Evolutionary conservation across 1,139 yeast genomes (phyloP), one percentile per base, ranked within the genome.

Genomic region (Zygosaccharomyces sapae): DNA sequence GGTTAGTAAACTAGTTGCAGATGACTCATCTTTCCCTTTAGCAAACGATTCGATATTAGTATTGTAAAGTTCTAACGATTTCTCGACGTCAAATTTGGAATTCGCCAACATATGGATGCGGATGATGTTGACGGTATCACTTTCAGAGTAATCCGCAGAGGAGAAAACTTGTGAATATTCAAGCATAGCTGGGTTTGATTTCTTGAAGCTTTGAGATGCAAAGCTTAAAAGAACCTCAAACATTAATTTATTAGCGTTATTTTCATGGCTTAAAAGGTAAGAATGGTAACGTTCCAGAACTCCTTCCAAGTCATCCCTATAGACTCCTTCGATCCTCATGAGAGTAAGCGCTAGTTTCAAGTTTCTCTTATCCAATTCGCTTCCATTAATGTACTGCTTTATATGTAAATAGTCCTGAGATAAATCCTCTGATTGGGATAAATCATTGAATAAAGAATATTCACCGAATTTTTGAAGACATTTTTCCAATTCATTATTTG

Each of bases 61-160:
- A 55, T 83, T 83, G 63, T 76, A 83, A 4, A 79, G 56, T 1
- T 71, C 72, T 33, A 83, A 66, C 0, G 82, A 68, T 30, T 66
- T 59, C 13, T 76, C 77, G 1, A 70, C 59, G 38, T 74, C 72
- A 46, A 77, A 72, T 53, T 69, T 72, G 5, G 80, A 68, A 34
- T 72, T 66, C 0, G 74, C 74, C 8, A 81, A 54, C n/a, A 83
- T 73, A 38, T 75, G 59, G 0, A 71, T 63, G 47, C 79, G 78
- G 3, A 78, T 55, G 3, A 51, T 41, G 19, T 54, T 51, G 3
- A 57, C 47, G 8, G 72, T 59, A 8, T 68, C 64, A 1, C 73
- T 66, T 1, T 77, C 71, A 10, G 74, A 63, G 5, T 22, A 20
- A 31, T 62, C 55, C 16, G 68, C 69, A 3, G 72, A 71, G 12